A percentile compares a stretch with the other conserved stretches of the same genome.
Evolutionary conservation across 192 early-diverging fungal genomes (phyloP).

Genomic region (Coemansia sp.): DNA sequence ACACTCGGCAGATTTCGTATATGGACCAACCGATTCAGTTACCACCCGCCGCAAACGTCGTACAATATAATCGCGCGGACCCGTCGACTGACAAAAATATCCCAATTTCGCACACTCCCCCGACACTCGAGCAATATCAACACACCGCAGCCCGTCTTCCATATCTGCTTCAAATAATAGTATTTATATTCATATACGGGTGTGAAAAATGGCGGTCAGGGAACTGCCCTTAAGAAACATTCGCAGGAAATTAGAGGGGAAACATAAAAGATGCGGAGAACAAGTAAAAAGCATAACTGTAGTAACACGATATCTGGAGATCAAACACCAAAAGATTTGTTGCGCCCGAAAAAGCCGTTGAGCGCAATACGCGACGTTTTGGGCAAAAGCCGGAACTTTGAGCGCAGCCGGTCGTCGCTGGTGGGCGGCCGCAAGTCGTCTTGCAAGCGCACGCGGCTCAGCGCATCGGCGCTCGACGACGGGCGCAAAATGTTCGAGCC

Average conservation of each 20-base stretch:
- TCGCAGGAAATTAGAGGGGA: not conserved
- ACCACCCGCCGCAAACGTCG: not conserved
- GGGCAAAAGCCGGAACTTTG: conserved; percentile 33
- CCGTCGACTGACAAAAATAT: not conserved
- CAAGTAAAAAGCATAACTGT: not conserved
- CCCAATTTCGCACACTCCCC: conserved; percentile 11
- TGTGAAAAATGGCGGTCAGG: no score
- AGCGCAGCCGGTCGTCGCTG: conserved; percentile 14
- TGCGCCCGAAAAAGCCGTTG: conserved; percentile 37
- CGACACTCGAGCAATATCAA: conserved; percentile 9
- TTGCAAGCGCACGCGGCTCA: not conserved
- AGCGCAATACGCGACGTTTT: conserved; percentile 37
- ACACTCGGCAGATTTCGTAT: conserved; percentile 7
- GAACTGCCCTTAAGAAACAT: not conserved
- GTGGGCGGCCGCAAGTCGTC: conserved; percentile 11
- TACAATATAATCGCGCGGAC: conserved; percentile 16
- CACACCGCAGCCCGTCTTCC: not conserved
- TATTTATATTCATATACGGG: conserved; percentile 9
- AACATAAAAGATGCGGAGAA: not conserved
- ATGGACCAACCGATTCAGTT: not conserved
- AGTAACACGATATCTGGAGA: not conserved
- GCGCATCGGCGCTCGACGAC: conserved; percentile 33
- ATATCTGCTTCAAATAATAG: not conserved
- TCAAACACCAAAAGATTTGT: conserved; percentile 17
- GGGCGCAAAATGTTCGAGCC: conserved; percentile 19